These are phyloP conservation scores for Trebouxia sp. DNA, from an alignment of 139 green algal genomes.

Conservation along the genomic window DNA sequence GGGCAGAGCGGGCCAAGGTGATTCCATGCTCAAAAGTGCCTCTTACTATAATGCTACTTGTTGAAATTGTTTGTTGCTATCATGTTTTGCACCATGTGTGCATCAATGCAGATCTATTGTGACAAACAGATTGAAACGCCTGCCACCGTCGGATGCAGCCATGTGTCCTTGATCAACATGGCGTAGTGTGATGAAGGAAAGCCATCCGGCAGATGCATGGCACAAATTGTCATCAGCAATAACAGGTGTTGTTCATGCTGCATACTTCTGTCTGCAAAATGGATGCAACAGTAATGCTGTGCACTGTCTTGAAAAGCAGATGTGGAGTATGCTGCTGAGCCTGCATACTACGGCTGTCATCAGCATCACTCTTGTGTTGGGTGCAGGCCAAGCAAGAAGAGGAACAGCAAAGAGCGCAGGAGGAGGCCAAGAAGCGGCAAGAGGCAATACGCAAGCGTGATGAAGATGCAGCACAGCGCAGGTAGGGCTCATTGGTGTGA, in stretches of 20 bases:
- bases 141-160: not conserved
- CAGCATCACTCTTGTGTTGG: not conserved
- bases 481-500: constrained; percentile 5
- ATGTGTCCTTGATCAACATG: no score
- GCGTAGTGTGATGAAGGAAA: no score
- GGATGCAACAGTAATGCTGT: not conserved
- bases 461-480: constrained; percentile 47
- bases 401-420: constrained; percentile 40
- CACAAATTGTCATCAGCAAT: no score
- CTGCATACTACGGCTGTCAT: not conserved
- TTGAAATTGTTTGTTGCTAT: not conserved
- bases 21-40: not conserved
- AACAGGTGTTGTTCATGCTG: no score
- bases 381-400: constrained; percentile 58
- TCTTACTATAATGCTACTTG: not conserved
- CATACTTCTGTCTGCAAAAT: no score
- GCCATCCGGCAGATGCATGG: no score
- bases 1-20: constrained; percentile 44
- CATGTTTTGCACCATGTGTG: not conserved
- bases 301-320: not conserved
- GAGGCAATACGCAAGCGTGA: constrained; percentile 42
- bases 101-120: not conserved
- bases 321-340: not conserved
- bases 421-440: constrained; percentile 40
- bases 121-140: not conserved